phyloP scores from a whole-genome alignment of 1,284 basidiomycete species.

The Leccinum subspadiceum region DNA sequence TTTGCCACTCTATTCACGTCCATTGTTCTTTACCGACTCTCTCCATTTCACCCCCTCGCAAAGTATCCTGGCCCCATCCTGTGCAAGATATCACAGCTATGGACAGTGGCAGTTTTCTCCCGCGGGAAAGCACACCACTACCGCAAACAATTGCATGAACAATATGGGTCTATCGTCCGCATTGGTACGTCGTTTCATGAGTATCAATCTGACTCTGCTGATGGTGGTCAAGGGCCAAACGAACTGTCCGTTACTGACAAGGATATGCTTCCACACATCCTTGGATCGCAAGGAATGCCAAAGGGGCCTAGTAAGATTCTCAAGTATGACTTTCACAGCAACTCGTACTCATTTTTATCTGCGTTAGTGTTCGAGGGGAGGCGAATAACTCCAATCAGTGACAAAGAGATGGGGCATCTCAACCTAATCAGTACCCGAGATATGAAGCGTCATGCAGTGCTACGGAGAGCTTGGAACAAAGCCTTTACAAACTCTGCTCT shows the following conservation, averaged over 20 bases:
- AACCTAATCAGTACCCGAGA: conserved; percentile 35
- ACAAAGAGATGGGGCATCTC: conserved; percentile 11
- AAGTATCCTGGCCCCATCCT: conserved; percentile 34
- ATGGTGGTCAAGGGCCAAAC: conserved; percentile 25
- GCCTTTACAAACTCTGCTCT: conserved; percentile 40
- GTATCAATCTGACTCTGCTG: conserved; percentile 2
- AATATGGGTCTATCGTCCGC: conserved; percentile 29
- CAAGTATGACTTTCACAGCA: not conserved
- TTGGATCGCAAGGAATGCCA: conserved; percentile 28
- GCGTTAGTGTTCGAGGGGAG: conserved; percentile 22
- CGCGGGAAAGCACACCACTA: conserved; percentile 23
- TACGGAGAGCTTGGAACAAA: conserved; percentile 42
- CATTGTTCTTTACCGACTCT: conserved; percentile 33
- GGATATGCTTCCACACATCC: conserved; percentile 21
- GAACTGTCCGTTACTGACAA: conserved; percentile 28
- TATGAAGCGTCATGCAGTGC: conserved; percentile 35
- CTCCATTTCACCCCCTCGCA: conserved; percentile 35
- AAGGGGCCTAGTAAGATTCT: conserved; percentile 26
- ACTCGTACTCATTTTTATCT: conserved; percentile 3
- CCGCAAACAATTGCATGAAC: conserved; percentile 23
- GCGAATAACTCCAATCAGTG: conserved; percentile 16
- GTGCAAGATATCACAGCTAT: conserved; percentile 28
- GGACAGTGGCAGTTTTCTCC: conserved; percentile 13
- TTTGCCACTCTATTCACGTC: conserved; percentile 23
- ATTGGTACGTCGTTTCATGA: conserved; percentile 22